phyloP scores from a whole-genome alignment of 768 basidiomycete species.

The Mrakia blollopis region DNA sequence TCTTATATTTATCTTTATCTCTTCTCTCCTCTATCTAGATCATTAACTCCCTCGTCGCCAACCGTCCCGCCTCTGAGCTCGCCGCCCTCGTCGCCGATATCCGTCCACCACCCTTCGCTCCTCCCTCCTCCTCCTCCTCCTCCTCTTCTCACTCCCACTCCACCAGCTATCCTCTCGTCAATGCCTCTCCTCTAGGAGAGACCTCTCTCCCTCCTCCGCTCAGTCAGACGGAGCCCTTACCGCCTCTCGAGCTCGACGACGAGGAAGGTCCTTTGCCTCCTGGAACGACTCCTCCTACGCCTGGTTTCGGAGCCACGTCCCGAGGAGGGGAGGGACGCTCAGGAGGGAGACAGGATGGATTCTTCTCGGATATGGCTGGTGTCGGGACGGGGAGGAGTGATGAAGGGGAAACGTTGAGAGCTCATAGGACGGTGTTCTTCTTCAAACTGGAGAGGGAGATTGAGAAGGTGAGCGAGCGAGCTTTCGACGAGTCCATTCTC shows the following conservation, averaged over 20 bases:
- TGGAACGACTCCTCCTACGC: slow-evolving; percentile 24
- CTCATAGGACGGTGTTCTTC: slow-evolving; percentile 96
- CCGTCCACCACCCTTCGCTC: slow-evolving; percentile 55
- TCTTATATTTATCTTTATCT: too few relatives aligned
- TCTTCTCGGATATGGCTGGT: slow-evolving; percentile 3
- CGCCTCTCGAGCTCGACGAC: background rate
- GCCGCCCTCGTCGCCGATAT: slow-evolving; percentile 77
- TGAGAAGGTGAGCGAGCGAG: slow-evolving; percentile 66
- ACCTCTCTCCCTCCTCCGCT: background rate
- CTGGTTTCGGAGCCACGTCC: slow-evolving; percentile 16
- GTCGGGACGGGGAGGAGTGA: slow-evolving; percentile 35
- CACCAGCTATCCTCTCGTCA: background rate
- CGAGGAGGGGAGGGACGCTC: background rate
- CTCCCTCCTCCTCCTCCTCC: slow-evolving; percentile 40
- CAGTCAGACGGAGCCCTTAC: background rate
- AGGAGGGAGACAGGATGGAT: background rate
- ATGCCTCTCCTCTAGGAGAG: background rate
- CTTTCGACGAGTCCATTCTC: background rate
- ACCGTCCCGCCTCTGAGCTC: slow-evolving; percentile 84
- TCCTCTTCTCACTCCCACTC: slow-evolving; percentile 13
- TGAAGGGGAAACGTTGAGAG: slow-evolving; percentile 78
- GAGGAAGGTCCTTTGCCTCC: slow-evolving; percentile 25
- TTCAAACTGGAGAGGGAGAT: slow-evolving; percentile 96
- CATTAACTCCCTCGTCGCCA: slow-evolving; percentile 86
- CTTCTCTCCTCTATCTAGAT: slow-evolving; percentile 56